These are phyloP conservation scores for Alternaria sp. DNA, from an alignment of 2,329 filamentous ascomycete genomes.

Conservation along the genomic window DNA sequence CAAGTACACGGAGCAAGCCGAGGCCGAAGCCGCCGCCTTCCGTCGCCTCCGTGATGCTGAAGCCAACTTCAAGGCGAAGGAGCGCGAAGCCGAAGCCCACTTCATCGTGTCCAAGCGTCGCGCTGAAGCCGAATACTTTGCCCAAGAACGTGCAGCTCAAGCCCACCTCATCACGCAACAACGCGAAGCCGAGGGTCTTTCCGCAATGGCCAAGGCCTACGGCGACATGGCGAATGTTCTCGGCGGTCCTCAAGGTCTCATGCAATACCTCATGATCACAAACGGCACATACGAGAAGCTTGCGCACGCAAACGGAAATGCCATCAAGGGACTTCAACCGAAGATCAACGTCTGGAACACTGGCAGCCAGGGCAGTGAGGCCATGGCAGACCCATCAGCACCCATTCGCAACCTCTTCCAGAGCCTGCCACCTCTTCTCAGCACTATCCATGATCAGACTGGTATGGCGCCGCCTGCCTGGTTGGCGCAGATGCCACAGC, in stretches of 20 bases:
- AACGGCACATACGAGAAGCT: conserved; percentile 79
- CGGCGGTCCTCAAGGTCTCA: conserved; percentile 77
- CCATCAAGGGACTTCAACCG: conserved; percentile 78
- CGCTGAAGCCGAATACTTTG: conserved; percentile 54
- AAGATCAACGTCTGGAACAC: conserved; percentile 95
- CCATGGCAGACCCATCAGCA: conserved; percentile 63
- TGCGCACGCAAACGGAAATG: conserved; percentile 78
- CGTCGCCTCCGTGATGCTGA: conserved; percentile 53
- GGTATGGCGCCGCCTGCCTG: conserved; percentile 81
- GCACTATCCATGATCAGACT: conserved; percentile 88
- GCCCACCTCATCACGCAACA: conserved; percentile 68
- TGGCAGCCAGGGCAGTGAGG: conserved; percentile 60
- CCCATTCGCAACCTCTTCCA: conserved; percentile 85
- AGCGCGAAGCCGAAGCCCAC: conserved; percentile 58
- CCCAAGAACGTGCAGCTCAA: conserved; percentile 64
- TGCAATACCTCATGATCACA: conserved; percentile 90
- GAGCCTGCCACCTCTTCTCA: conserved; percentile 81
- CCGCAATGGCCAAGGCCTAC: conserved; percentile 83
- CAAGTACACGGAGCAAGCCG: conserved; percentile 68
- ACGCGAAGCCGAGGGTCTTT: conserved; percentile 78
- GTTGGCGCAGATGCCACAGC: conserved; percentile 64
- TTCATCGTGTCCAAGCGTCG: conserved; percentile 58
- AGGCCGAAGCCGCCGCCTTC: conserved; percentile 63
- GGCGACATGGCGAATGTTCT: conserved; percentile 74
- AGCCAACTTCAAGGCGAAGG: conserved; percentile 54